A percentile compares a stretch with the other conserved stretches of the same genome.
These are phyloP conservation scores for Mortierella sp. DNA, from an alignment of 371 early-diverging fungal genomes.

Conservation along the genomic window DNA sequence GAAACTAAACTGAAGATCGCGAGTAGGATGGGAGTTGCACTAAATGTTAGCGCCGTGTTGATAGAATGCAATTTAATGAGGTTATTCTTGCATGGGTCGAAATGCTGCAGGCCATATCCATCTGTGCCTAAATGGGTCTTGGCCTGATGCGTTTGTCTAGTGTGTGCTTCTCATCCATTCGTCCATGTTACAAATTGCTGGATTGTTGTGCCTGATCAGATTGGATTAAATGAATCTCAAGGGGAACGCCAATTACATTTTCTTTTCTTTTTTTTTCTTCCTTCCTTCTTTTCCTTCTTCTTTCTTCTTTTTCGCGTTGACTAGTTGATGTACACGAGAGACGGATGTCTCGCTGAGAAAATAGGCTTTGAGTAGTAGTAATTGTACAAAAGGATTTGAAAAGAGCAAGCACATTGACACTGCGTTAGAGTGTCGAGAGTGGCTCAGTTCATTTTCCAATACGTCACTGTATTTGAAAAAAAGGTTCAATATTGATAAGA, in stretches of 20 bases:
- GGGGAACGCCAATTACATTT: background rate
- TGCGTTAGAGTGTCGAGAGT: no score
- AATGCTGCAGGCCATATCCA: background rate
- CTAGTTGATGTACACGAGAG: no score
- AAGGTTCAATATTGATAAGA: no score
- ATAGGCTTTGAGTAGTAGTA: background rate
- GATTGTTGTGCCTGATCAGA: background rate
- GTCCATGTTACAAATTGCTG: background rate
- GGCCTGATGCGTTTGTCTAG: background rate
- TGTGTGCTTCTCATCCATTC: background rate
- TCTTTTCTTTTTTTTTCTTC: background rate
- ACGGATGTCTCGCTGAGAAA: background rate
- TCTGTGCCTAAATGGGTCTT: background rate
- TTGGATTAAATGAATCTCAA: background rate
- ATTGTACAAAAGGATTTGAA: background rate
- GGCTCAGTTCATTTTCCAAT: no score
- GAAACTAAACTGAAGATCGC: background rate
- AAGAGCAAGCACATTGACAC: no score
- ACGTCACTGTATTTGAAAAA: no score
- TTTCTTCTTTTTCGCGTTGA: background rate
- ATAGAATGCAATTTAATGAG: background rate
- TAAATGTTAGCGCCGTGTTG: constrained; percentile 3
- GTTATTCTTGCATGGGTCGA: background rate
- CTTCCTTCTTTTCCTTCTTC: background rate
- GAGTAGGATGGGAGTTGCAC: background rate